Base-by-base conservation (phyloP, 2,329 filamentous ascomycete species). In the Drechslerella stenobrocha region DNA sequence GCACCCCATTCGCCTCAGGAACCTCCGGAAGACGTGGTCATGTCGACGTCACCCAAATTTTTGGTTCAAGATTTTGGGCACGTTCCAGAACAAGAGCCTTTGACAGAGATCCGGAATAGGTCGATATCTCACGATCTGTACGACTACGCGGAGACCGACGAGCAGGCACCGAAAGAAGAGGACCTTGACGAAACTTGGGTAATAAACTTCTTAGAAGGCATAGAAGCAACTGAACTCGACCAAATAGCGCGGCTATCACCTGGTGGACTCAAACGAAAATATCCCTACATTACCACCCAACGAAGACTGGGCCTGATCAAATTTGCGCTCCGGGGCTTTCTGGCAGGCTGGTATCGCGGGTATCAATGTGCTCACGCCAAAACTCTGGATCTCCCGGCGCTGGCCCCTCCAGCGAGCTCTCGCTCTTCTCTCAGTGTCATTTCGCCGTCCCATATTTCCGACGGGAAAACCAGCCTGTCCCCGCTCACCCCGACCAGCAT, bases 21-120 rank as follows among this genome's bases (percentile, higher is more conserved):
- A 37, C 50, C 59, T 40, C 40, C 51, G 11, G 24, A 26, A 22
- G 63, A 67, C 42, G 50, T 67, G n/a, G 7, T 51, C 3, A 67
- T 67, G 63, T 52, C 23, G 11, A 67, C 63, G n/a, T n/a, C n/a
- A 4, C 63, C 63, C 15, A 60, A 34, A 20, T 37, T 60, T 42
- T 9, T 51, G 4, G 63, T 59, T 4, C 30, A 60, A 7, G 55
- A 67, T 7, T 52, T 28, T 13, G 63, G 35, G 5, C 45, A 15
- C 3, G 32, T 67, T 18, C 55, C 61, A 3, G 63, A 60, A 42
- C 61, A 66, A 20, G 63, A 67, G 37, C 55, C 51, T 18, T 34
- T 67, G 1, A 35, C 60, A 28, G 61, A 66, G 20, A 23, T 24
- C 13, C 35, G 42, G 20, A 40, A 26, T 11, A 24, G 35, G 2